A percentile compares a stretch with the other conserved stretches of the same genome.
Evolutionary conservation across 139 green algal genomes (phyloP).

Genomic region (Klebsormidium nitens): DNA sequence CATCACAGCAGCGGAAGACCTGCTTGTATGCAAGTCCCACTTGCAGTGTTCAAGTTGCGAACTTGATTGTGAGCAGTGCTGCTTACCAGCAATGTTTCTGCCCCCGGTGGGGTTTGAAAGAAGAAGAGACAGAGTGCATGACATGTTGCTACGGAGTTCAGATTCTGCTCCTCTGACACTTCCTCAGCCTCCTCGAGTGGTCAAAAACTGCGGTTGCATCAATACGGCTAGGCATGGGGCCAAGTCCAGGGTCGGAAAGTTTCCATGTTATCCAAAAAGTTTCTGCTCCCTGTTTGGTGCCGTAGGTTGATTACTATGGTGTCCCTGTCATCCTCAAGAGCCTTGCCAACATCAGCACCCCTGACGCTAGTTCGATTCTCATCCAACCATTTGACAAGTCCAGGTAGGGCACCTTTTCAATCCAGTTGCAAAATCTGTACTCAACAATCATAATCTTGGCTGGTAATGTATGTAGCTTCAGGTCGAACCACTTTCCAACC

Average conservation of each 20-base stretch:
- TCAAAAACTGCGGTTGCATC: background rate
- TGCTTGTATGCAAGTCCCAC: background rate
- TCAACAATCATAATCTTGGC: background rate
- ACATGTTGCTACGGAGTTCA: background rate
- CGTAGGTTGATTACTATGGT: slow-evolving; percentile 84
- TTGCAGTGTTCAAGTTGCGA: background rate
- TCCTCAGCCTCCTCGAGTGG: background rate
- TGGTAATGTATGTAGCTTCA: background rate
- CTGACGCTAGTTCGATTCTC: slow-evolving; percentile 75
- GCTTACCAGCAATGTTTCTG: too few relatives aligned
- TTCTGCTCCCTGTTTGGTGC: background rate
- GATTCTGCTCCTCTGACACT: background rate
- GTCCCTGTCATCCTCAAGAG: slow-evolving; percentile 69
- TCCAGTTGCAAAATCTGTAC: background rate
- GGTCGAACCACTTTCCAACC: background rate
- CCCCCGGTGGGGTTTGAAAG: background rate
- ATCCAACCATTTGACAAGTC: slow-evolving; percentile 86
- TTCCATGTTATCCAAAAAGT: background rate
- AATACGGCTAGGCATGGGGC: background rate
- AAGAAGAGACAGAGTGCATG: background rate
- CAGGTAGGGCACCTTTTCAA: slow-evolving; percentile 8
- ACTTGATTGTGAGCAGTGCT: too few relatives aligned
- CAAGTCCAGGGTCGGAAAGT: background rate
- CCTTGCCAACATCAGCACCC: slow-evolving; percentile 75
- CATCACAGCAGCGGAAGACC: background rate